phyloP scores from a whole-genome alignment of 495 filamentous ascomycete species.

The Penicillium ochrochloron region DNA sequence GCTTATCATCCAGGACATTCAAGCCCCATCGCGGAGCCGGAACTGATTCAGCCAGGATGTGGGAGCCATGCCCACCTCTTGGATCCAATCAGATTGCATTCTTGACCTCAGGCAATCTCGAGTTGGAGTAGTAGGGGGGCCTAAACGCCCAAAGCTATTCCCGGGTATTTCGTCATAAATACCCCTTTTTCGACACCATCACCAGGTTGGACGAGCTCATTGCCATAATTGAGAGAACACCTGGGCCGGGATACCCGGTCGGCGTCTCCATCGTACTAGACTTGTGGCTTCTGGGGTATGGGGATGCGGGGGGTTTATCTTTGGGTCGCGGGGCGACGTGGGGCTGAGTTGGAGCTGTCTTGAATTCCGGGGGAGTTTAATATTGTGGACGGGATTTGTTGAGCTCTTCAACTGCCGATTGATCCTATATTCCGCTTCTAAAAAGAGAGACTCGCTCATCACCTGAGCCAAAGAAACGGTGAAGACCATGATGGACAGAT shows the following conservation, averaged over 20 bases:
- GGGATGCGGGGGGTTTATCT: background rate
- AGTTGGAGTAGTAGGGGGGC: conserved; percentile 2
- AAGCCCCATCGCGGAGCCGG: conserved; percentile 8
- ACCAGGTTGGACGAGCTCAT: background rate
- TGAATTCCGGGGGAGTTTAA: background rate
- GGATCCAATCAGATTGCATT: background rate
- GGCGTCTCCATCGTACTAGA: background rate
- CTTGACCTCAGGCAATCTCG: background rate
- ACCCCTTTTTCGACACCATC: background rate
- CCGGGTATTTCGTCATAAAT: background rate
- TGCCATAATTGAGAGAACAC: background rate
- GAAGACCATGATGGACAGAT: background rate
- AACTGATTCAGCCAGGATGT: conserved; percentile 1
- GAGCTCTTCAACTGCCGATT: background rate
- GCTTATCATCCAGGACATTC: background rate
- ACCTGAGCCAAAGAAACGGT: background rate
- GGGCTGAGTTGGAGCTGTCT: background rate
- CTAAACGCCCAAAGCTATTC: conserved; percentile 2
- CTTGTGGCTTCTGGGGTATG: conserved; percentile 1
- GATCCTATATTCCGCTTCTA: background rate
- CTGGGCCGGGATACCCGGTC: background rate
- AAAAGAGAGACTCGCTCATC: background rate
- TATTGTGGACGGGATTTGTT: background rate
- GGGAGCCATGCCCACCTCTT: background rate
- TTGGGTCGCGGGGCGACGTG: conserved; percentile 10